Evolutionary conservation across 1,284 basidiomycete genomes (phyloP).

Genomic region (Dichomitus squalens): DNA sequence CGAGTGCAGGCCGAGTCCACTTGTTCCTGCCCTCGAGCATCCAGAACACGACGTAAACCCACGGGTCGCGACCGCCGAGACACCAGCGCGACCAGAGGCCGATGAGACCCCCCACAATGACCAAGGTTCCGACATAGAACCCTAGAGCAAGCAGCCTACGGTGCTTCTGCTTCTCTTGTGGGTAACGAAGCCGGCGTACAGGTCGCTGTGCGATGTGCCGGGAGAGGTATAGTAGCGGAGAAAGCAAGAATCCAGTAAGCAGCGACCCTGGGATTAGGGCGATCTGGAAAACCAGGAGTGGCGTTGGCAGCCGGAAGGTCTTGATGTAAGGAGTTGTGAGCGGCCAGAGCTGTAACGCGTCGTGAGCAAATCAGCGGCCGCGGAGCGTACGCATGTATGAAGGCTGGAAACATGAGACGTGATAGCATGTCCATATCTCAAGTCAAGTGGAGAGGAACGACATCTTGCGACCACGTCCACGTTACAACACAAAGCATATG

Average conservation of each 20-base stretch:
- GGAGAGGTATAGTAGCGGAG: slow-evolving; percentile 91
- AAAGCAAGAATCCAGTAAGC: slow-evolving; percentile 91
- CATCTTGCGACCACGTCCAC: no score
- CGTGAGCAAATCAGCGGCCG: slow-evolving; percentile 4
- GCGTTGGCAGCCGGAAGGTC: slow-evolving; percentile 92
- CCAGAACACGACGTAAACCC: slow-evolving; percentile 84
- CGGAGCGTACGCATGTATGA: no score
- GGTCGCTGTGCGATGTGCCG: slow-evolving; percentile 92
- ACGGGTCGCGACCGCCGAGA: slow-evolving; percentile 84
- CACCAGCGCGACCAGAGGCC: slow-evolving; percentile 94
- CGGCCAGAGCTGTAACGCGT: slow-evolving; percentile 69
- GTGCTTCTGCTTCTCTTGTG: slow-evolving; percentile 85
- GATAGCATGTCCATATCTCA: no score
- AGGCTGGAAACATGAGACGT: no score
- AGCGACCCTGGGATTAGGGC: slow-evolving; percentile 94
- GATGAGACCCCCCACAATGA: slow-evolving; percentile 86
- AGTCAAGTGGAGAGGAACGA: no score
- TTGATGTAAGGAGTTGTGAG: slow-evolving; percentile 85
- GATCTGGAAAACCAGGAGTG: slow-evolving; percentile 90
- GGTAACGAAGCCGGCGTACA: slow-evolving; percentile 85
- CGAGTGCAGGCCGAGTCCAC: slow-evolving; percentile 84
- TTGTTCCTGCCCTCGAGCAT: slow-evolving; percentile 72
- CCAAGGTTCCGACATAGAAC: slow-evolving; percentile 79
- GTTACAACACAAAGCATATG: no score
- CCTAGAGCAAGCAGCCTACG: slow-evolving; percentile 84